These are phyloP conservation scores for Phanerochaete carnosa DNA, from an alignment of 768 basidiomycete genomes.

Conservation along the genomic window DNA sequence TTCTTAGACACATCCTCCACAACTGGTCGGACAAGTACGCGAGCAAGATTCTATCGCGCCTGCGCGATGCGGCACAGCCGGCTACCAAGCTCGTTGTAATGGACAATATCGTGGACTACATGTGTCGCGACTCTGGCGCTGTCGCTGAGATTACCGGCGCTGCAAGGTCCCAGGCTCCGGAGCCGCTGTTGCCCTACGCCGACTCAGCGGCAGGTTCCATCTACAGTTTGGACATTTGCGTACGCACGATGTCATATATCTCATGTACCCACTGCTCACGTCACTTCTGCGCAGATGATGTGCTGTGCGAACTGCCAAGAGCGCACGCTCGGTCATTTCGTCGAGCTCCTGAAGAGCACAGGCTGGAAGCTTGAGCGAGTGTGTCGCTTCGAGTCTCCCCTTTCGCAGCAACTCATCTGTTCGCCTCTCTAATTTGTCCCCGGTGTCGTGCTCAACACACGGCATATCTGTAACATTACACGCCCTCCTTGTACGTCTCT, in stretches of 20 bases:
- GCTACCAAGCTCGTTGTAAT: constrained; percentile 38
- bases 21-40: constrained; percentile 35
- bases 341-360: constrained; percentile 17
- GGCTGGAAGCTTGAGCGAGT: constrained; percentile 31
- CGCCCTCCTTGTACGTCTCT: neutral
- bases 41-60: constrained; percentile 32
- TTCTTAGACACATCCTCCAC: constrained; percentile 35
- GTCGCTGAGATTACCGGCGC: constrained; percentile 23
- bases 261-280: too few species aligned
- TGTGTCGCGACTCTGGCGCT: constrained; percentile 7
- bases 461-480: neutral
- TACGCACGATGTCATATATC: neutral
- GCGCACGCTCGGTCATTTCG: constrained; percentile 26
- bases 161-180: constrained; percentile 18
- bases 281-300: too few species aligned
- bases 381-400: neutral
- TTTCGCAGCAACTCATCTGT: constrained; percentile 9
- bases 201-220: constrained; percentile 18
- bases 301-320: constrained; percentile 26
- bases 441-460: neutral
- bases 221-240: constrained; percentile 21
- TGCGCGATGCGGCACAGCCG: constrained; percentile 33
- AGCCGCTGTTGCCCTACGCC: constrained; percentile 25
- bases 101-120: constrained; percentile 35
- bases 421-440: neutral